These are phyloP conservation scores for Boletales sp. DNA, from an alignment of 768 basidiomycete genomes.

Conservation along the genomic window DNA sequence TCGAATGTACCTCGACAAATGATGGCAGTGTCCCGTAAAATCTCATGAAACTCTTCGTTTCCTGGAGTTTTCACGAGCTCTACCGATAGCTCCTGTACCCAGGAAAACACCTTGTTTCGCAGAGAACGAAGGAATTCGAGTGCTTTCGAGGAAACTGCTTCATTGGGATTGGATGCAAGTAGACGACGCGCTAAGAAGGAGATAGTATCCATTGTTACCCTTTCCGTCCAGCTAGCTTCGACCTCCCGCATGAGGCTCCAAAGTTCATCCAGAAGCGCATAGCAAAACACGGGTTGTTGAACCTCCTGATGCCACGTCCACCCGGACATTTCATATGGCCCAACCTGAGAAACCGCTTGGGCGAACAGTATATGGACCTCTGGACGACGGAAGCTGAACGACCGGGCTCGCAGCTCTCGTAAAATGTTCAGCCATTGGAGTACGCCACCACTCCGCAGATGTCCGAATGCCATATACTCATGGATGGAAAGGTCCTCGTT, in stretches of 20 bases:
- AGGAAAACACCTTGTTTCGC: slow-evolving; percentile 30
- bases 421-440: slow-evolving; percentile 52
- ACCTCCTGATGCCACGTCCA: slow-evolving; percentile 41
- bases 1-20: slow-evolving; percentile 31
- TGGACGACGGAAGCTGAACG: slow-evolving; percentile 35
- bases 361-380: slow-evolving; percentile 40
- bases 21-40: slow-evolving; percentile 17
- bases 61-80: slow-evolving; percentile 11
- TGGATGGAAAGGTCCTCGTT: slow-evolving; percentile 38
- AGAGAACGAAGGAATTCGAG: slow-evolving; percentile 27
- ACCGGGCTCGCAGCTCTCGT: slow-evolving; percentile 36
- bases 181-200: slow-evolving; percentile 34
- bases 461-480: slow-evolving; percentile 41
- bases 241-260: slow-evolving; percentile 31
- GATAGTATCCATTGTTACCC: slow-evolving; percentile 27
- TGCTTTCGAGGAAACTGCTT: slow-evolving; percentile 13
- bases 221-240: slow-evolving; percentile 39
- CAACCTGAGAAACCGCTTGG: slow-evolving; percentile 44
- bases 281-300: slow-evolving; percentile 27
- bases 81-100: slow-evolving; percentile 32
- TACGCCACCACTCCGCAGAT: slow-evolving; percentile 39
- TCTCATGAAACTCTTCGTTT: slow-evolving; percentile 1
- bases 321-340: slow-evolving; percentile 18
- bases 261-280: slow-evolving; percentile 32
- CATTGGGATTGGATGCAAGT: slow-evolving; percentile 20